Evolutionary conservation across 768 basidiomycete species (phyloP), one percentile per base, ranked within the genome.

Genomic region (Gloeopeniophorella convolvens): DNA sequence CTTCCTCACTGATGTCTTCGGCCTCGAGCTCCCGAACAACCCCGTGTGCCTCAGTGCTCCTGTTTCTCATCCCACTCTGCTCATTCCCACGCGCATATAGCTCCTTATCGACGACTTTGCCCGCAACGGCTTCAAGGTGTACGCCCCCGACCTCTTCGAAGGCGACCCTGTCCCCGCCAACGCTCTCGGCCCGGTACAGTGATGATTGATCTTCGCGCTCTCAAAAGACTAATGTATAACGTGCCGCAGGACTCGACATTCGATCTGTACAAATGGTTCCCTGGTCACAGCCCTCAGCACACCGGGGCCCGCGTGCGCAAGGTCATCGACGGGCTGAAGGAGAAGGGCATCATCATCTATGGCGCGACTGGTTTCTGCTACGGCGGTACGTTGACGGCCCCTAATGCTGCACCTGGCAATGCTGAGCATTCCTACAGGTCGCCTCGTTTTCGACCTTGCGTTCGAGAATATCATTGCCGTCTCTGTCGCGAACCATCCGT

Each of bases 401-500:
- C 15, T 7, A 27, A 31, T 5, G 3, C 9, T 20, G 24, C 10
- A 24, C n/a, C 15, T n/a, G 3, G 28, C 11, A 21, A 30, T 3
- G 12, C 26, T 41, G 13, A 35, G 10, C n/a, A 6, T 40, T 5
- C 16, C 4, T 26, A 6, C 16, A 58, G 55, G 44, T n/a, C 50
- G 55, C 40, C 40, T 56, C 7, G 30, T 36, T 11, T 45, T 51
- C 44, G 48, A 76, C 50, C 67, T 78, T 35, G 72, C 77, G 0
- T 68, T 72, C 44, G 71, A 72, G 28, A 62, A 66, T 45, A 35
- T 61, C 27, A 64, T 70, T 56, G 58, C 71, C 15, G 74, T 69
- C 34, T 66, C 66, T 2, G 69, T 66, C 18, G 62, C 73, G 34
- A 48, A 71, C 1, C 79, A 80, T 58, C 79, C 79, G 0, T 76